Conservation (phyloP, 176 grass and related monocot genomes). For the Pontederia paniculata region DNA sequence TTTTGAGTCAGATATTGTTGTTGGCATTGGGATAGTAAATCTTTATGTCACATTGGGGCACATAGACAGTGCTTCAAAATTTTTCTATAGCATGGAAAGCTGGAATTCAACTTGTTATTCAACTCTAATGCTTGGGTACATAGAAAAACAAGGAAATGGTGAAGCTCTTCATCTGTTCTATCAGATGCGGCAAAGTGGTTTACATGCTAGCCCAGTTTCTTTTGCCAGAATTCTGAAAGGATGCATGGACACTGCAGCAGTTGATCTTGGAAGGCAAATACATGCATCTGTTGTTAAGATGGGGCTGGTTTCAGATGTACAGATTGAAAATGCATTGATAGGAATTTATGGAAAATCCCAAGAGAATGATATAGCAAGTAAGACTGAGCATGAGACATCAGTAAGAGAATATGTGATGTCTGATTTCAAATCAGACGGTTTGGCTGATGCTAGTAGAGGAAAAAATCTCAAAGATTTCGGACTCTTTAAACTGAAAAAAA, state of each 20-base stretch:
- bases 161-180: slow-evolving; percentile 60
- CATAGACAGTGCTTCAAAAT: slow-evolving; percentile 61
- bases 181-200: slow-evolving; percentile 74
- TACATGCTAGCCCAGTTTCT: slow-evolving; percentile 48
- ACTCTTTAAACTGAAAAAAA: slow-evolving; percentile 38
- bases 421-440: slow-evolving; percentile 9
- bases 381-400: slow-evolving; percentile 19
- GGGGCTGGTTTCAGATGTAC: slow-evolving; percentile 82
- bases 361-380: slow-evolving; percentile 15
- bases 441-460: slow-evolving; percentile 21
- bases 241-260: slow-evolving; percentile 51
- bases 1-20: slow-evolving; percentile 52
- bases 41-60: slow-evolving; percentile 75
- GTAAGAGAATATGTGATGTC: slow-evolving; percentile 10
- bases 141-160: slow-evolving; percentile 61
- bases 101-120: slow-evolving; percentile 76
- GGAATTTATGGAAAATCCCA: slow-evolving; percentile 68
- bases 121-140: slow-evolving; percentile 60
- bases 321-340: slow-evolving; percentile 66
- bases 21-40: slow-evolving; percentile 76
- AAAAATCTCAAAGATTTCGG: slow-evolving; percentile 40
- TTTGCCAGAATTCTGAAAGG: slow-evolving; percentile 70
- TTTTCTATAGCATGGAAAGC: slow-evolving; percentile 67
- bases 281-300: slow-evolving; percentile 89
- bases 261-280: slow-evolving; percentile 79